These are phyloP conservation scores for Penicillium sp. DNA, from an alignment of 2,329 filamentous ascomycete species.

Conservation along the genomic window DNA sequence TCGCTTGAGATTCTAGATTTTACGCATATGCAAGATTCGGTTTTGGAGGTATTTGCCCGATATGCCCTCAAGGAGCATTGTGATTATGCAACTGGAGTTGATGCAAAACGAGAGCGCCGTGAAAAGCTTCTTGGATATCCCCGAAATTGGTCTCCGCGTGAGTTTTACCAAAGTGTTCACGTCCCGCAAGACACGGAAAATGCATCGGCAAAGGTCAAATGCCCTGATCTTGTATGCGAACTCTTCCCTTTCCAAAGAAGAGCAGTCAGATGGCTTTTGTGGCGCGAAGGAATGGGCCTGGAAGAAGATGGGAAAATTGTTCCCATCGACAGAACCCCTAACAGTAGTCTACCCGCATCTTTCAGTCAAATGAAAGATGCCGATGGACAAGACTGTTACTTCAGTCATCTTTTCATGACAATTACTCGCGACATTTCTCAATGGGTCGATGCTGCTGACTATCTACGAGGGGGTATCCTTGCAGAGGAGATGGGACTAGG, in stretches of 20 bases:
- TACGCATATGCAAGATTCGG: slow-evolving; percentile 19
- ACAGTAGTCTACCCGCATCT: slow-evolving; percentile 37
- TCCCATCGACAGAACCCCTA: slow-evolving; percentile 12
- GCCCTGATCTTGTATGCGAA: slow-evolving; percentile 39
- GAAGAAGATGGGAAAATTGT: slow-evolving; percentile 36
- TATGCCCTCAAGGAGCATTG: slow-evolving; percentile 34
- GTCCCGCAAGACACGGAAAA: slow-evolving; percentile 42
- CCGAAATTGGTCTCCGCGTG: slow-evolving; percentile 38
- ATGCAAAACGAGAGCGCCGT: slow-evolving; percentile 7
- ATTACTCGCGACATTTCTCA: slow-evolving; percentile 41
- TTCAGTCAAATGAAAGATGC: slow-evolving; percentile 44
- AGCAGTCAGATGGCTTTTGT: slow-evolving; percentile 52
- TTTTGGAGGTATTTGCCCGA: slow-evolving; percentile 29
- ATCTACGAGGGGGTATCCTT: slow-evolving; percentile 50
- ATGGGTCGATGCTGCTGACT: slow-evolving; percentile 36
- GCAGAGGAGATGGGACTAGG: slow-evolving; percentile 58
- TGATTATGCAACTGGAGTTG: not conserved
- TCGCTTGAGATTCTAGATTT: slow-evolving; percentile 33
- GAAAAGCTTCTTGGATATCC: slow-evolving; percentile 15
- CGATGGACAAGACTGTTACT: slow-evolving; percentile 43
- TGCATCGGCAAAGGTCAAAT: slow-evolving; percentile 40
- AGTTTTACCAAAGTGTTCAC: slow-evolving; percentile 55
- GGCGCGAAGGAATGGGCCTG: slow-evolving; percentile 47
- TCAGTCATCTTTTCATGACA: slow-evolving; percentile 48
- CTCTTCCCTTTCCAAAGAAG: slow-evolving; percentile 56